Evolutionary conservation across 768 basidiomycete genomes (phyloP).

Genomic region (Austroboletus eburneus): DNA sequence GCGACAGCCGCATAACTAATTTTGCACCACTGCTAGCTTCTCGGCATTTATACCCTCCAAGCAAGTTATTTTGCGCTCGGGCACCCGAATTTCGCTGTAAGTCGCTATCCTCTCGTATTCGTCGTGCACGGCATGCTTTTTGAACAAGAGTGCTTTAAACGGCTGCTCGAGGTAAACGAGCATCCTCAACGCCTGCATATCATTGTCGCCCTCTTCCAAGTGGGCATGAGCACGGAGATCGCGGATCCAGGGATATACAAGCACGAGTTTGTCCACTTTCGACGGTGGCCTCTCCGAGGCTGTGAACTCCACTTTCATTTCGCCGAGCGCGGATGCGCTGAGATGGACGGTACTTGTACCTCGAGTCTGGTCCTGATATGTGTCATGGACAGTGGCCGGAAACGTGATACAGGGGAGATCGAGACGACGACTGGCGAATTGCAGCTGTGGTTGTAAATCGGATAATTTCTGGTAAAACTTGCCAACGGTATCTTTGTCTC

Average conservation of each 20-base stretch:
- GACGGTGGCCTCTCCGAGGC: neutral
- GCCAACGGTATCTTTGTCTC: neutral
- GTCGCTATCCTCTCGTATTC: neutral
- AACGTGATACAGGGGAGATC: conserved; percentile 13
- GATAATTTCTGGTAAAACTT: neutral
- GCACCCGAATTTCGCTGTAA: neutral
- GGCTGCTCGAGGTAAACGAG: neutral
- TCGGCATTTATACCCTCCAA: neutral
- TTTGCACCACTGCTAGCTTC: neutral
- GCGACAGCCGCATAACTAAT: too few relatives aligned
- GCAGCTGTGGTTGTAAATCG: neutral
- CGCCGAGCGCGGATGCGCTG: neutral
- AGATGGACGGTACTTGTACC: neutral
- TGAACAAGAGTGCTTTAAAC: neutral
- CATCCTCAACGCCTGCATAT: neutral
- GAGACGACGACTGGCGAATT: conserved; percentile 8
- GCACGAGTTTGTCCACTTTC: neutral
- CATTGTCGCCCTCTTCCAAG: neutral
- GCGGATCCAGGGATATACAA: neutral
- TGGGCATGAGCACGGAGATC: neutral
- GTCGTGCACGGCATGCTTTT: neutral
- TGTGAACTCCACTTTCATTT: neutral
- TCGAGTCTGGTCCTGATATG: neutral
- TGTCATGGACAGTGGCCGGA: neutral
- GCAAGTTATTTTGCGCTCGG: neutral